Conservation (phyloP, 2,329 filamentous ascomycete species). For the Botrytis pseudocinerea region DNA sequence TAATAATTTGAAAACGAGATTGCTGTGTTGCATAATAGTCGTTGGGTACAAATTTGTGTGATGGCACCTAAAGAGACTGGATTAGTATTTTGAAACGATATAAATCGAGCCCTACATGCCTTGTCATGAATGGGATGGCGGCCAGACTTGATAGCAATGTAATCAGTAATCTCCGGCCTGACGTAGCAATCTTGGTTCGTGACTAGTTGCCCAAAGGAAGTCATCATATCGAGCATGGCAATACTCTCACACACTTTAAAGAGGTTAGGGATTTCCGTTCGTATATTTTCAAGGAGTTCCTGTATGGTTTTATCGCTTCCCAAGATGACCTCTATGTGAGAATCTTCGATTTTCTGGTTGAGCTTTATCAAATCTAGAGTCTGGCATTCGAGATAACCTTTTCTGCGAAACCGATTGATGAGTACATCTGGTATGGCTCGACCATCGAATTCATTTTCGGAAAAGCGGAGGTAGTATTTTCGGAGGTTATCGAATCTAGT, state of each 20-base stretch:
- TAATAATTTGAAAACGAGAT: constrained; percentile 87
- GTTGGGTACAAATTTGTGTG: constrained; percentile 76
- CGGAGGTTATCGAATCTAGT: constrained; percentile 76
- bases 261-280: constrained; percentile 67
- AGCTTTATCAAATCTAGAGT: constrained; percentile 82
- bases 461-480: constrained; percentile 76
- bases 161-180: constrained; percentile 62
- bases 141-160: constrained; percentile 64
- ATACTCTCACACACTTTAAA: constrained; percentile 87
- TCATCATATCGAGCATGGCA: constrained; percentile 82
- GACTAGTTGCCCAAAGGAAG: constrained; percentile 72
- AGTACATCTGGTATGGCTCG: constrained; percentile 64
- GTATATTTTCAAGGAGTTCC: constrained; percentile 69
- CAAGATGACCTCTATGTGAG: constrained; percentile 79
- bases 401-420: constrained; percentile 74
- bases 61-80: constrained; percentile 53
- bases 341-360: constrained; percentile 74
- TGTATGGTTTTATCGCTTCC: constrained; percentile 79
- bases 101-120: constrained; percentile 35
- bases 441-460: constrained; percentile 61
- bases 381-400: constrained; percentile 80
- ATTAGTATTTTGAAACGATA: background rate
- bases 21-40: constrained; percentile 83
- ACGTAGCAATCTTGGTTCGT: constrained; percentile 62
- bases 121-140: constrained; percentile 71